Evolutionary conservation across 306 rosid genomes (phyloP).

Genomic region (Trifolium pratense): DNA sequence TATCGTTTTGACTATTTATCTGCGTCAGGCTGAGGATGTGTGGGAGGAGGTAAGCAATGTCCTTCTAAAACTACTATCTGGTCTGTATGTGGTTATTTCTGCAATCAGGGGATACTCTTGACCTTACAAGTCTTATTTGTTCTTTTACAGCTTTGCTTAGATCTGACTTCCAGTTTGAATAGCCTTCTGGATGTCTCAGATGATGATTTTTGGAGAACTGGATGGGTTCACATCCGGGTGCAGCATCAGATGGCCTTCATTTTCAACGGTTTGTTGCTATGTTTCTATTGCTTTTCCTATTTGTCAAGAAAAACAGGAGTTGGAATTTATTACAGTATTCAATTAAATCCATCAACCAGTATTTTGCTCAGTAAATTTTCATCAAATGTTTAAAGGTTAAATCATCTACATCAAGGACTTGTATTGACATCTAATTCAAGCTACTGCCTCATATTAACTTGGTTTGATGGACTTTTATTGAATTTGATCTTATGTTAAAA

Average conservation of each 20-base stretch:
- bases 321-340: conserved; percentile 2
- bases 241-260: conserved; percentile 76
- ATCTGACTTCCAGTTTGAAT: conserved; percentile 73
- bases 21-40: conserved; percentile 65
- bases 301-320: conserved; percentile 33
- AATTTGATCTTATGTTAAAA: neutral
- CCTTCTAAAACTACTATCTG: conserved; percentile 33
- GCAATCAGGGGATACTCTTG: conserved; percentile 21
- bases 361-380: conserved; percentile 30
- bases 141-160: conserved; percentile 70
- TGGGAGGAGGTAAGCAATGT: conserved; percentile 78
- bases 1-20: conserved; percentile 77
- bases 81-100: conserved; percentile 28
- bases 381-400: neutral
- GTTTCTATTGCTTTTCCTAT: conserved; percentile 29
- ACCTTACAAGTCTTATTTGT: conserved; percentile 33
- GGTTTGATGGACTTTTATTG: conserved; percentile 24
- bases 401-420: neutral
- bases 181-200: conserved; percentile 73
- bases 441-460: conserved; percentile 21
- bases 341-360: conserved; percentile 27
- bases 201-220: conserved; percentile 79
- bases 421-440: conserved; percentile 10
- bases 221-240: conserved; percentile 81
- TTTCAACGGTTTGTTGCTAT: conserved; percentile 61